A percentile compares a stretch with the other conserved stretches of the same genome.
Evolutionary conservation across 164 flowering plant species (phyloP).

Genomic region (Chimonanthus praecox): DNA sequence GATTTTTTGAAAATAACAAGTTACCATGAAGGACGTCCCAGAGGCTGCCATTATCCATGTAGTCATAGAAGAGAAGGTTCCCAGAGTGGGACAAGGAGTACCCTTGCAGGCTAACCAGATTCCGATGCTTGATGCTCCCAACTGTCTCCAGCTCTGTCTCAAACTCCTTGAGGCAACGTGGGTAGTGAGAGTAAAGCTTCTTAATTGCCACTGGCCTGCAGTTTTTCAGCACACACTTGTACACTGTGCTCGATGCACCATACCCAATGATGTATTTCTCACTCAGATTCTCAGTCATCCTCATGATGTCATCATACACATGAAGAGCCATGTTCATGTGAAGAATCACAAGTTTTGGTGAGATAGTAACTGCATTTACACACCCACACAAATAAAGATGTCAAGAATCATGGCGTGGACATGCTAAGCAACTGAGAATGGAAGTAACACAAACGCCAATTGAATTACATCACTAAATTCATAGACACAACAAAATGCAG

Average conservation of each 20-base stretch:
- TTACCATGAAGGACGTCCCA: conserved; percentile 97
- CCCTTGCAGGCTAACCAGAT: conserved; percentile 90
- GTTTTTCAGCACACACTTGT: conserved; percentile 92
- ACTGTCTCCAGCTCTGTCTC: conserved; percentile 92
- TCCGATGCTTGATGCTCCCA: conserved; percentile 95
- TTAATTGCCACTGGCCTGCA: conserved; percentile 95
- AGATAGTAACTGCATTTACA: conserved; percentile 47
- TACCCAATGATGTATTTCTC: conserved; percentile 92
- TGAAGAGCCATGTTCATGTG: conserved; percentile 99
- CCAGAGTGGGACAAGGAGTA: conserved; percentile 84
- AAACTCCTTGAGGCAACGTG: conserved; percentile 78
- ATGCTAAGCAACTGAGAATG: background rate
- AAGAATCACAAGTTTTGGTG: conserved; percentile 93
- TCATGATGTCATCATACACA: conserved; percentile 95
- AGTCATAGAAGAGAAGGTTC: conserved; percentile 90
- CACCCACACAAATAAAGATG: background rate
- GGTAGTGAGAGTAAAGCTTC: conserved; percentile 74
- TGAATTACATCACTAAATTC: background rate
- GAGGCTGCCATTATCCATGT: conserved; percentile 99
- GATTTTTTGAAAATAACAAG: conserved; percentile 1
- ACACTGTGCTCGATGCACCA: conserved; percentile 98
- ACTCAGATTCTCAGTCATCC: conserved; percentile 94
- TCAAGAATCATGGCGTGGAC: background rate
- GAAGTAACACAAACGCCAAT: background rate
- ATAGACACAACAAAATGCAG: background rate